Evolutionary conservation across 2,329 filamentous ascomycete genomes (phyloP).

Genomic region (Colletotrichum incanum): DNA sequence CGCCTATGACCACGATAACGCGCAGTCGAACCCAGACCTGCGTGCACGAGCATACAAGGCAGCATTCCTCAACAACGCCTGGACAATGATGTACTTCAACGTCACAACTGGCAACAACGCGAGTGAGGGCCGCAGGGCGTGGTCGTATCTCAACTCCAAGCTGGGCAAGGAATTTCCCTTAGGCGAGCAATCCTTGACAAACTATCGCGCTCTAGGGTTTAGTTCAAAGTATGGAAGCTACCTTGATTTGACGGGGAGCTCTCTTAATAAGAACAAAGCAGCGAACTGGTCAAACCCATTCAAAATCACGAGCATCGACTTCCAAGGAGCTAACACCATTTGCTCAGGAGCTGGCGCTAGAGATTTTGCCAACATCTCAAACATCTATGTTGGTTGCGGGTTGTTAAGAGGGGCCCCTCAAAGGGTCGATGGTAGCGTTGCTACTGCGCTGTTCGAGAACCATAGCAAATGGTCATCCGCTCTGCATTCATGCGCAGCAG

Average conservation of each 20-base stretch:
- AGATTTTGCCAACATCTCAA: slow-evolving; percentile 59
- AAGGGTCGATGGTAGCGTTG: slow-evolving; percentile 52
- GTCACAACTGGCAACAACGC: slow-evolving; percentile 51
- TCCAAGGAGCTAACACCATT: slow-evolving; percentile 31
- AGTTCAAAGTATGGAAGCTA: slow-evolving; percentile 23
- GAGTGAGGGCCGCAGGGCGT: slow-evolving; percentile 44
- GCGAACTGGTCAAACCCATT: slow-evolving; percentile 18
- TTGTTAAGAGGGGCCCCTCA: slow-evolving; percentile 57
- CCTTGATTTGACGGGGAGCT: slow-evolving; percentile 6
- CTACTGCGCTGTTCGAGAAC: slow-evolving; percentile 55
- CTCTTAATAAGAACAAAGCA: too few species aligned
- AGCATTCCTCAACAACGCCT: slow-evolving; percentile 59
- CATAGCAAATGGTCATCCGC: slow-evolving; percentile 59
- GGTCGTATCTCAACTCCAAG: slow-evolving; percentile 56
- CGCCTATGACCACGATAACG: slow-evolving; percentile 48
- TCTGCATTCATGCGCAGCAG: slow-evolving; percentile 60
- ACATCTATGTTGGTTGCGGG: slow-evolving; percentile 57
- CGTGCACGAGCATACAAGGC: slow-evolving; percentile 58
- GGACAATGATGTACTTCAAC: slow-evolving; percentile 58
- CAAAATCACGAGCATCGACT: not conserved
- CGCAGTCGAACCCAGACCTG: slow-evolving; percentile 56
- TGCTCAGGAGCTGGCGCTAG: slow-evolving; percentile 51
- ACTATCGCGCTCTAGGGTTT: slow-evolving; percentile 25
- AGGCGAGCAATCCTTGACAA: not conserved
- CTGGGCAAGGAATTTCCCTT: slow-evolving; percentile 54